Evolutionary conservation across 2,329 filamentous ascomycete genomes (phyloP), one percentile per base, ranked within the genome.

Genomic region (Venturia nashicola): DNA sequence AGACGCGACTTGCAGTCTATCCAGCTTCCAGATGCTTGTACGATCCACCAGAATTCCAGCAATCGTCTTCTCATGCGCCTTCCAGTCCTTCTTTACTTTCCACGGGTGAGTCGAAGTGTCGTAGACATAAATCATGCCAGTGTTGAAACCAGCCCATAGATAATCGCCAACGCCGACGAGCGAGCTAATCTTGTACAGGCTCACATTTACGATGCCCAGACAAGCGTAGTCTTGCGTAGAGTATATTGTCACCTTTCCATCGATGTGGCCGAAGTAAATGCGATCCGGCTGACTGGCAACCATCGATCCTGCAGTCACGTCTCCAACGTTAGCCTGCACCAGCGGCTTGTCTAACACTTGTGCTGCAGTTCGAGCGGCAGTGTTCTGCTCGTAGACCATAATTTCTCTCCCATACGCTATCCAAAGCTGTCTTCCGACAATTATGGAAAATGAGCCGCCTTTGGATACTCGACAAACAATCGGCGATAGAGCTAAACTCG

Each of bases 211-310:
- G 43, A 96, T 81, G 5, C 84, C 85, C n/a, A 95, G 72, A 69
- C 90, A 96, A 0, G 85, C 77, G 72, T 89, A 94, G 70, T 92
- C 86, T 32, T 80, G 82, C 32, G 84, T 84, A 2, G 90, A 93
- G 75, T 96, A 97, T n/a, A 97, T 86, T 65, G 90, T 94, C 64
- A 99, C 85, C 73, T 97, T 97, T 59, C 94, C 94, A 73, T 99
- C 94, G 14, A 84, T 85, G 72, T 99, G 94, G 0, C 94, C 94
- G 68, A 99, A 88, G 73, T 91, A 96, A 1, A 96, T 86, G 67
- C 87, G 86, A 64, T 89, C 89, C 0, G 88, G 86, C 57, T 92
- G 84, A 32, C 86, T 86, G 61, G 84, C 87, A 40, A 95, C 80
- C 62, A 87, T 82, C 2, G 92, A 84, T 5, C 91, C 93, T 0